phyloP scores from a whole-genome alignment of 768 basidiomycete genomes.

The Asterophora lycoperdoides region DNA sequence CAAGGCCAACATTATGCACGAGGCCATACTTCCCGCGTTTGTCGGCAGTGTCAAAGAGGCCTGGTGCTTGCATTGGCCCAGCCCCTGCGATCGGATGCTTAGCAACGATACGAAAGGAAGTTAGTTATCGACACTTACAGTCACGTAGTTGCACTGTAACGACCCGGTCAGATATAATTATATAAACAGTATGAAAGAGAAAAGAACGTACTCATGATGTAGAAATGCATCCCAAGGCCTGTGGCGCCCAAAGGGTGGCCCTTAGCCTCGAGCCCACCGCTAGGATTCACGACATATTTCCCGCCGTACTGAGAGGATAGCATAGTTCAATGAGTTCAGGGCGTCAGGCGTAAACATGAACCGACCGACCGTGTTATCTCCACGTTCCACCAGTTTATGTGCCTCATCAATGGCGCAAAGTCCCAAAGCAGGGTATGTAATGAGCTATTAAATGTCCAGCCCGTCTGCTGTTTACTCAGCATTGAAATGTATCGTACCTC shows the following conservation, averaged over 20 bases:
- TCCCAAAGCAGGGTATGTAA: conserved; percentile 79
- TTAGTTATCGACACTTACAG: conserved; percentile 38
- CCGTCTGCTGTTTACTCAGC: not conserved
- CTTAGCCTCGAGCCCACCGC: conserved; percentile 85
- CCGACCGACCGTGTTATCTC: conserved; percentile 71
- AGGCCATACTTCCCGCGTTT: conserved; percentile 74
- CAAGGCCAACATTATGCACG: conserved; percentile 81
- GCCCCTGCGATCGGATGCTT: conserved; percentile 52
- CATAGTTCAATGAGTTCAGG: not conserved
- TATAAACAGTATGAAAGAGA: not conserved
- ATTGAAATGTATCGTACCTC: conserved; percentile 43
- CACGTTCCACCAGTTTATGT: conserved; percentile 65
- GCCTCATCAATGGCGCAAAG: conserved; percentile 65
- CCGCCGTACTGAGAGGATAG: conserved; percentile 60
- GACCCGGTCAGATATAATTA: conserved; percentile 4
- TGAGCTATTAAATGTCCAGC: conserved; percentile 41
- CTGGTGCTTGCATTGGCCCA: conserved; percentile 78
- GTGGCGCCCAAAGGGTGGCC: conserved; percentile 84
- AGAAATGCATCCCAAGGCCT: conserved; percentile 84
- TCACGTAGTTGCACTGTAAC: conserved; percentile 66
- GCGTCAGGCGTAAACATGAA: not conserved
- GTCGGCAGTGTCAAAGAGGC: conserved; percentile 58
- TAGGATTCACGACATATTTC: conserved; percentile 81
- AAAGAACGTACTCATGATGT: conserved; percentile 60
- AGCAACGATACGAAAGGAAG: not conserved